These are phyloP conservation scores for Trichoderma atroviride DNA, from an alignment of 2,329 filamentous ascomycete genomes.

Conservation along the genomic window DNA sequence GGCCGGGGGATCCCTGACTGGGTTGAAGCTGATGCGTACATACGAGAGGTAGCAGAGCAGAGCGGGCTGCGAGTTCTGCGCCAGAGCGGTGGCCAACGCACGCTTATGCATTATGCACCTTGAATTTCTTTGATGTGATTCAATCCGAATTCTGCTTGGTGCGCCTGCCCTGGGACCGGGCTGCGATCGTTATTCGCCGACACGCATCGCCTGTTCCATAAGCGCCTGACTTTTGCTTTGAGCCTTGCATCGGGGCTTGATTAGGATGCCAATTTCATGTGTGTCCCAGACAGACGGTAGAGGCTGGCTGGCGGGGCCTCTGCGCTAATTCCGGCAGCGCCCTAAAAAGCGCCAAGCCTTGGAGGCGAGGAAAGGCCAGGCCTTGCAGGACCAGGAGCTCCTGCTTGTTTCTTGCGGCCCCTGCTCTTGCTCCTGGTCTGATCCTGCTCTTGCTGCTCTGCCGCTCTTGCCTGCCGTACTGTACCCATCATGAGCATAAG, in stretches of 20 bases:
- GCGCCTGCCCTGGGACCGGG: background rate
- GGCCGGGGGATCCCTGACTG: background rate
- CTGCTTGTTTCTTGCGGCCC: background rate
- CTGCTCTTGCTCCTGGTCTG: background rate
- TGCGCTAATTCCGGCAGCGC: background rate
- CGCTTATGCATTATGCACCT: background rate
- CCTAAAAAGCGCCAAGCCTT: background rate
- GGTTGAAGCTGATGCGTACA: background rate
- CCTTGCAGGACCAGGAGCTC: background rate
- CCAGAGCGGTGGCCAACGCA: background rate
- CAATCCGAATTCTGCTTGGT: background rate
- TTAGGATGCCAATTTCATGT: background rate
- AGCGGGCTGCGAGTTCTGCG: background rate
- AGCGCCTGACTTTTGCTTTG: background rate
- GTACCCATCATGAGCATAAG: background rate
- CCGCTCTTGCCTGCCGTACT: slow-evolving; percentile 16
- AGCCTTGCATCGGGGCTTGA: slow-evolving; percentile 1
- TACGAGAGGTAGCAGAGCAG: background rate
- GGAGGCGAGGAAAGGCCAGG: background rate
- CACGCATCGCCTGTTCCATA: background rate
- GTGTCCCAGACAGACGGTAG: background rate
- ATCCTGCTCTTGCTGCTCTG: background rate
- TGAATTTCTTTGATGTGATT: background rate
- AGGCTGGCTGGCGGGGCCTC: background rate
- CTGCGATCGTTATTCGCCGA: slow-evolving; percentile 10